Evolutionary conservation across 768 basidiomycete genomes (phyloP).

Genomic region (Collybiopsis luxurians): DNA sequence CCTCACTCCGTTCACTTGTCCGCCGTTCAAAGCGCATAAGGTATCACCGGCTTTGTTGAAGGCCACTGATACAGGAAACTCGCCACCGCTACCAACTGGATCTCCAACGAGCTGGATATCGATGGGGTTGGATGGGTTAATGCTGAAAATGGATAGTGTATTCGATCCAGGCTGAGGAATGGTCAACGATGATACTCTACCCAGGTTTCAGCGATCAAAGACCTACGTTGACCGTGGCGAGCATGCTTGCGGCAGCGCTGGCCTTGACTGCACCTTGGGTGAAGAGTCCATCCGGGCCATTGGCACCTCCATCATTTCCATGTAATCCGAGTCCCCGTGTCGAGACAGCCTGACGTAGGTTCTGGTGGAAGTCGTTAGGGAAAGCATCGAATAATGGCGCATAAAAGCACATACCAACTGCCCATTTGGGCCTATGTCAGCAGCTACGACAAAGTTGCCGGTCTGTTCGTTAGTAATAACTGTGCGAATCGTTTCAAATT

Average conservation of each 20-base stretch:
- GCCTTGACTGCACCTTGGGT: constrained; percentile 23
- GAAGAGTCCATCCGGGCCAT: constrained; percentile 23
- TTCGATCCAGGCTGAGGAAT: constrained; percentile 34
- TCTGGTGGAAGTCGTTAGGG: constrained; percentile 4
- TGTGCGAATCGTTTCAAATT: constrained; percentile 14
- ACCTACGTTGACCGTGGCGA: constrained; percentile 21
- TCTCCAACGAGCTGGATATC: constrained; percentile 27
- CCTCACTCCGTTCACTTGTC: constrained; percentile 32
- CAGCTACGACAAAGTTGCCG: constrained; percentile 30
- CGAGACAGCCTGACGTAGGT: constrained; percentile 11
- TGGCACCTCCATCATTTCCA: constrained; percentile 14
- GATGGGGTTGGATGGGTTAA: constrained; percentile 29
- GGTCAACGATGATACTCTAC: not conserved
- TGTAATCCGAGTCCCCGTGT: constrained; percentile 20
- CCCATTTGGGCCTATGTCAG: constrained; percentile 28
- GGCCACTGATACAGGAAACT: constrained; percentile 36
- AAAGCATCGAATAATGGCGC: not conserved
- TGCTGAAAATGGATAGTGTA: constrained; percentile 32
- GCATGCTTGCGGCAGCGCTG: constrained; percentile 9
- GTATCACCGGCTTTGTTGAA: constrained; percentile 27
- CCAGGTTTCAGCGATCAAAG: not conserved
- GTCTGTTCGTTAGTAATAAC: constrained; percentile 33
- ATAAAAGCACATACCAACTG: constrained; percentile 18
- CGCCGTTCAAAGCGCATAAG: constrained; percentile 35
- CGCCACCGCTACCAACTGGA: constrained; percentile 32